Percentiles rank a stretch among this genome's conserved stretches.
phyloP scores from a whole-genome alignment of 192 early-diverging fungal species.

The Neocallimastix lanati region DNA sequence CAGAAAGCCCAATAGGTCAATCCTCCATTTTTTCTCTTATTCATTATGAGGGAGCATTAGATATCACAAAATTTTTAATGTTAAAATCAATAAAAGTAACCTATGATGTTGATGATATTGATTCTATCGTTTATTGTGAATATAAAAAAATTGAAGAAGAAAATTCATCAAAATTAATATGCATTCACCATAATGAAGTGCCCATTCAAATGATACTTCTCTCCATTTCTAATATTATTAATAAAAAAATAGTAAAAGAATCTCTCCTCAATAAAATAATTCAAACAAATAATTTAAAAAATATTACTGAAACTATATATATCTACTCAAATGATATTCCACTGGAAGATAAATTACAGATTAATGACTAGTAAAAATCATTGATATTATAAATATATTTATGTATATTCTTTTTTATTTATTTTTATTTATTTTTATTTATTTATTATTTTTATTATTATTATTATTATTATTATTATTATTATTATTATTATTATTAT shows the following conservation, averaged over 20 bases:
- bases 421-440: too few relatives aligned
- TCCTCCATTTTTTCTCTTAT: background rate
- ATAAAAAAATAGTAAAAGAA: background rate
- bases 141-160: background rate
- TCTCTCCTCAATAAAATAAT: background rate
- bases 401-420: too few relatives aligned
- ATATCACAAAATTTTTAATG: background rate
- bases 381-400: too few relatives aligned
- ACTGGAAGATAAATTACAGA: background rate
- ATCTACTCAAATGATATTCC: background rate
- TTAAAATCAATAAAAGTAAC: background rate
- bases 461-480: too few relatives aligned
- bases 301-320: background rate
- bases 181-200: background rate
- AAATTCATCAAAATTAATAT: background rate
- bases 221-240: background rate
- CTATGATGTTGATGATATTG: background rate
- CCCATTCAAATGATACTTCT: background rate
- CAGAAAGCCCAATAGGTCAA: background rate
- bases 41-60: background rate
- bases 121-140: background rate
- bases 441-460: too few relatives aligned
- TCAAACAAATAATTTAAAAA: background rate
- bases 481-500: too few relatives aligned
- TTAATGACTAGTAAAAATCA: background rate